Evolutionary conservation across 495 filamentous ascomycete species (phyloP).

Genomic region (Articulospora tetracladia): DNA sequence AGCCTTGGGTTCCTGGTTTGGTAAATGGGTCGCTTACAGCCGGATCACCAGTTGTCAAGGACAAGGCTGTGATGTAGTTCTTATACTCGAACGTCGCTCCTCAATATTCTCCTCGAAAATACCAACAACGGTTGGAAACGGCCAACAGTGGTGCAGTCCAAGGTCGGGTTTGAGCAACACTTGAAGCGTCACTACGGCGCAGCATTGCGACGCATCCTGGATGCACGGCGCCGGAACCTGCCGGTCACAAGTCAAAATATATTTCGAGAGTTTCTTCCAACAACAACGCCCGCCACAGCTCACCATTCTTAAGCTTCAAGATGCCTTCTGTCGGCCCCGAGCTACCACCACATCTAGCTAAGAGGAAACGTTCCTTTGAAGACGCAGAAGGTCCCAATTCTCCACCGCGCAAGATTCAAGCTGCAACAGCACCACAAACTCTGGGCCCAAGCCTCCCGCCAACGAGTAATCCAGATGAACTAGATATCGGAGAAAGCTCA

Average conservation of each 20-base stretch:
- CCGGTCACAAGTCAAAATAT: not conserved
- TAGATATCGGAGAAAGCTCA: slow-evolving; percentile 14
- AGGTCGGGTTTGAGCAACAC: not conserved
- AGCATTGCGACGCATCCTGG: slow-evolving; percentile 6
- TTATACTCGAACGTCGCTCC: not conserved
- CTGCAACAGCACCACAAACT: slow-evolving; percentile 13
- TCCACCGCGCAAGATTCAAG: slow-evolving; percentile 23
- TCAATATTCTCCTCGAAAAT: not conserved
- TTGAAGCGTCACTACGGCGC: slow-evolving; percentile 1
- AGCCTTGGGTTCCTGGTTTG: not conserved
- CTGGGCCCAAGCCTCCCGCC: slow-evolving; percentile 16
- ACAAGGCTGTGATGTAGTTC: not conserved
- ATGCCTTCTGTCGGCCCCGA: slow-evolving; percentile 50
- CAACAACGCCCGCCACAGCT: not conserved
- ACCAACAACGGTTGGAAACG: not conserved
- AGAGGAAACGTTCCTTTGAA: slow-evolving; percentile 47
- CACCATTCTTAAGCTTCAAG: not conserved
- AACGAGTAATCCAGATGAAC: slow-evolving; percentile 13
- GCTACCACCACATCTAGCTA: slow-evolving; percentile 46
- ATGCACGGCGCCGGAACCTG: not conserved
- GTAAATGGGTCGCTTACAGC: slow-evolving; percentile 18
- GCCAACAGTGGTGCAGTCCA: not conserved
- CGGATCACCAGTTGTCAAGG: slow-evolving; percentile 11
- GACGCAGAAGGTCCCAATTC: slow-evolving; percentile 28
- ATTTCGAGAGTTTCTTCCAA: not conserved